Conservation (phyloP, 2,329 filamentous ascomycete species). For the Colletotrichum costaricense region DNA sequence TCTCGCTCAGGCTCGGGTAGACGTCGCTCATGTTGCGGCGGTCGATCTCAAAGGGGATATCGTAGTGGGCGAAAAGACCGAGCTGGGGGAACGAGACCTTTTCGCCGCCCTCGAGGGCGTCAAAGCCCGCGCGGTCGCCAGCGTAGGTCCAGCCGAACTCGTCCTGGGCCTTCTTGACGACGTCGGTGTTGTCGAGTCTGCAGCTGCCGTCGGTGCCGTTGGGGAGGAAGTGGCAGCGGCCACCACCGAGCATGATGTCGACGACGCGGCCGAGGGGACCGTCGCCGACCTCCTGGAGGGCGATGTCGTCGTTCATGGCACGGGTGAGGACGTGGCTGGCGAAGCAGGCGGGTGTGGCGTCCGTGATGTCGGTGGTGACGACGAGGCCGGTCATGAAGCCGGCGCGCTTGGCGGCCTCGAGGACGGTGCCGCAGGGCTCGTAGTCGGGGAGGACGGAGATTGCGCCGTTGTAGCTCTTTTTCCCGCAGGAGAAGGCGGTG, state of each 20-base stretch:
- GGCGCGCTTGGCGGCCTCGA: constrained; percentile 92
- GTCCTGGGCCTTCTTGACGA: constrained; percentile 77
- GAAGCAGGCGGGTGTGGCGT: constrained; percentile 96
- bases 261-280: constrained; percentile 88
- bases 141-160: constrained; percentile 85
- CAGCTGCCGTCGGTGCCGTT: constrained; percentile 87
- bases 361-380: constrained; percentile 93
- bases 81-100: constrained; percentile 82
- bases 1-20: constrained; percentile 92
- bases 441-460: constrained; percentile 90
- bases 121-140: constrained; percentile 78
- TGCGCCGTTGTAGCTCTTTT: constrained; percentile 97
- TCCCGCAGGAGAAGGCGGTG: constrained; percentile 92
- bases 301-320: constrained; percentile 88
- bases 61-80: constrained; percentile 83
- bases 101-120: constrained; percentile 75
- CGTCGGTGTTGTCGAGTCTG: constrained; percentile 80
- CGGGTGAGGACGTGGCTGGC: constrained; percentile 86
- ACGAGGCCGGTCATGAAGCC: constrained; percentile 95
- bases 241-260: constrained; percentile 93
- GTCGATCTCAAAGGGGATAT: constrained; percentile 96
- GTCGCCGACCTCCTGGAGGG: constrained; percentile 89
- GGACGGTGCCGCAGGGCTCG: constrained; percentile 87
- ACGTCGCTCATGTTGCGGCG: constrained; percentile 80
- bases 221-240: constrained; percentile 91